Conservation (phyloP, 192 early-diverging fungal genomes). For the Podila horticola region DNA sequence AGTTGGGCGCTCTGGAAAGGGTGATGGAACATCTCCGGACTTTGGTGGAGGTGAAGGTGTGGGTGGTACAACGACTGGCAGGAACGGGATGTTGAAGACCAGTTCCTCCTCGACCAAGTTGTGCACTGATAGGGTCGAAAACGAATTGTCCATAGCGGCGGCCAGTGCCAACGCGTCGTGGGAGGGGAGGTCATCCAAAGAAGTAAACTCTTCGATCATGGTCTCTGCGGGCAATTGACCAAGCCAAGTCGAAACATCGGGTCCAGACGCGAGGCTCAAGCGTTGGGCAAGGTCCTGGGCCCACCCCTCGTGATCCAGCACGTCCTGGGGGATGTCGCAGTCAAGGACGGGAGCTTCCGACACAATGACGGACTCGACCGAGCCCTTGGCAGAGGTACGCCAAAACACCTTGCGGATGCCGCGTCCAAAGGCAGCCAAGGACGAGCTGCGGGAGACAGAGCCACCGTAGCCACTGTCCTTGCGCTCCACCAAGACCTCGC, state of each 20-base stretch:
- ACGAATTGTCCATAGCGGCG: not conserved
- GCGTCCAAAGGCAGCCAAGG: slow-evolving; percentile 33
- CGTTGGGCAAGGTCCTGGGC: slow-evolving; percentile 38
- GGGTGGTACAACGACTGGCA: not conserved
- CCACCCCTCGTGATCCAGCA: slow-evolving; percentile 39
- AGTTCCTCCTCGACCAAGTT: slow-evolving; percentile 22
- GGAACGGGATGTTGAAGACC: slow-evolving; percentile 16
- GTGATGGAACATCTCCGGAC: not conserved
- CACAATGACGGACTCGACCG: slow-evolving; percentile 14
- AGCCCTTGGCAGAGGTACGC: slow-evolving; percentile 29
- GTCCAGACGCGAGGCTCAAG: slow-evolving; percentile 23
- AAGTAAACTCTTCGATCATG: not conserved
- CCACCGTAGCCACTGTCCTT: slow-evolving; percentile 51
- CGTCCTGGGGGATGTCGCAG: slow-evolving; percentile 42
- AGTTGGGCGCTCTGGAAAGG: not conserved
- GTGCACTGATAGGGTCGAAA: slow-evolving; percentile 1
- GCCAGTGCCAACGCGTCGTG: not conserved
- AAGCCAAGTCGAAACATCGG: slow-evolving; percentile 32
- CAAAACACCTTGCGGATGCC: slow-evolving; percentile 48
- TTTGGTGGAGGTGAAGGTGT: slow-evolving; percentile 4
- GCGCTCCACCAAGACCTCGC: slow-evolving; percentile 33
- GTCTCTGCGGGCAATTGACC: slow-evolving; percentile 23
- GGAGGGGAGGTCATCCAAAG: not conserved
- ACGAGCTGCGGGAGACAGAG: slow-evolving; percentile 39
- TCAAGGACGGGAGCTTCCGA: slow-evolving; percentile 34